Evolutionary conservation across 1,139 yeast genomes (phyloP).

Genomic region (Diutina neorugosa): DNA sequence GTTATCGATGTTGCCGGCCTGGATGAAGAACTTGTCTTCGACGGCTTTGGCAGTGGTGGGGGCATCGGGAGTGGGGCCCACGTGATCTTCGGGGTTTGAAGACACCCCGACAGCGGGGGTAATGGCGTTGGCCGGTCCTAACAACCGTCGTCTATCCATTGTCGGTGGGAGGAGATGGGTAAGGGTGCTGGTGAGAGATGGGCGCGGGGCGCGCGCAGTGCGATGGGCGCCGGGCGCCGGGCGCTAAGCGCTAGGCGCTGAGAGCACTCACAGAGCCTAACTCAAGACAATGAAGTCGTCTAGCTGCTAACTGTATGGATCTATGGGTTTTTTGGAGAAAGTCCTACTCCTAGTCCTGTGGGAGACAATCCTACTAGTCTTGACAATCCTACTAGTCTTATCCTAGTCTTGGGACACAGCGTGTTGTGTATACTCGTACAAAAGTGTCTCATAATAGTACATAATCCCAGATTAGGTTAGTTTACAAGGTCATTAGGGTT

Average conservation of each 20-base stretch:
- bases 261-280: no score
- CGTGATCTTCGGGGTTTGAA: slow-evolving; percentile 6
- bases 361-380: no score
- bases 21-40: slow-evolving; percentile 5
- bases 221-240: not conserved
- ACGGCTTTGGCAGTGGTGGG: slow-evolving; percentile 9
- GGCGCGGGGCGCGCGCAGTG: not conserved
- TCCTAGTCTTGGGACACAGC: no score
- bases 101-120: slow-evolving; percentile 25
- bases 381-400: no score
- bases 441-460: not conserved
- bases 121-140: slow-evolving; percentile 52
- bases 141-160: slow-evolving; percentile 55
- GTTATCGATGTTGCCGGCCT: slow-evolving; percentile 33
- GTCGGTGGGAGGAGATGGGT: not conserved
- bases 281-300: no score
- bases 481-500: not conserved
- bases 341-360: no score
- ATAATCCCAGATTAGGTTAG: not conserved
- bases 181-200: no score
- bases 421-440: not conserved
- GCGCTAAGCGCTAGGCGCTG: not conserved
- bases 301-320: no score
- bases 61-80: no score
- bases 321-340: no score